Evolutionary conservation across 176 grass and related monocot species (phyloP).

Genomic region (Ensete ventricosum): DNA sequence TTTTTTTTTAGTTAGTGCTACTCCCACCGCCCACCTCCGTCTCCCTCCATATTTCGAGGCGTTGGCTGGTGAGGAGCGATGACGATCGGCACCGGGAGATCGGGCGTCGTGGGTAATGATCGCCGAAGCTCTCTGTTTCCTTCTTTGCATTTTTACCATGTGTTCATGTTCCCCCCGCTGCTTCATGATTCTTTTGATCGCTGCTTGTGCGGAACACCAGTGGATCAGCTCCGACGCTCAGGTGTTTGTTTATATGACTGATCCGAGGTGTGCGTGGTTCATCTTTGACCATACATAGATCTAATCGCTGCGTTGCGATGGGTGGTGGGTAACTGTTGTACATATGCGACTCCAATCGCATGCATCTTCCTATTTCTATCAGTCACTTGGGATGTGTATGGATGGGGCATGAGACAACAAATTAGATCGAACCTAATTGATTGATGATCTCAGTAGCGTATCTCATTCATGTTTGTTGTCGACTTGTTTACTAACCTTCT

Average conservation of each 20-base stretch:
- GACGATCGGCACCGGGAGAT: conserved; percentile 1
- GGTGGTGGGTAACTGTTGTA: too few relatives aligned
- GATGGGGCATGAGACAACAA: neutral
- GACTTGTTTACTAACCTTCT: neutral
- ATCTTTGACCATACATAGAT: too few relatives aligned
- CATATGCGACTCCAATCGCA: too few relatives aligned
- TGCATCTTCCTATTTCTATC: too few relatives aligned
- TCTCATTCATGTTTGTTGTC: neutral
- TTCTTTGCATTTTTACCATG: neutral
- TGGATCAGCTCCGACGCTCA: too few relatives aligned
- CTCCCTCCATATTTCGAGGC: neutral
- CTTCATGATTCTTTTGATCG: neutral
- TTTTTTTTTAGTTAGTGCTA: neutral
- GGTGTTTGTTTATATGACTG: too few relatives aligned
- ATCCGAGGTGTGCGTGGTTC: too few relatives aligned
- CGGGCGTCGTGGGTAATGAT: neutral
- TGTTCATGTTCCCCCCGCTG: neutral
- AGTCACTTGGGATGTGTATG: neutral
- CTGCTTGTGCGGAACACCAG: too few relatives aligned
- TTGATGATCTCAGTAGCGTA: neutral
- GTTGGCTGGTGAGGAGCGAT: neutral
- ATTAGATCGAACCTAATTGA: neutral
- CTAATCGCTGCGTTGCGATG: too few relatives aligned
- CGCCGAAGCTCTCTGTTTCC: neutral
- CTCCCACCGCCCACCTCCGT: neutral